Evolutionary conservation across 345 rosid species (phyloP).

Genomic region (Ceriops tagal): DNA sequence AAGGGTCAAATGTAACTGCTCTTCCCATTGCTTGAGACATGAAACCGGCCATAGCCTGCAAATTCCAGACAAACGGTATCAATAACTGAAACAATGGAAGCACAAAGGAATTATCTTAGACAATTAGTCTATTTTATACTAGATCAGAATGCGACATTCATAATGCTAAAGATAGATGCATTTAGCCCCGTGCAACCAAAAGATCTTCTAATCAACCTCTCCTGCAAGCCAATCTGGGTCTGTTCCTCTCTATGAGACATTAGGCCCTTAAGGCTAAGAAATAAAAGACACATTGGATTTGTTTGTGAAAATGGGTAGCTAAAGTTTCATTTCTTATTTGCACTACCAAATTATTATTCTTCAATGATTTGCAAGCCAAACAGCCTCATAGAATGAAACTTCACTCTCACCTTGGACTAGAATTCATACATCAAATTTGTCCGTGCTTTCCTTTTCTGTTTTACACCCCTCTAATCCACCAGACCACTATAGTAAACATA

Average conservation of each 20-base stretch:
- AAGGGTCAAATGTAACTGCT: constrained; percentile 58
- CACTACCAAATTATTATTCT: no score
- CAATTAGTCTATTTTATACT: background rate
- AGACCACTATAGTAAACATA: background rate
- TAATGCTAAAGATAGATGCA: background rate
- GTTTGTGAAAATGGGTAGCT: no score
- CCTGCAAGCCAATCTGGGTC: no score
- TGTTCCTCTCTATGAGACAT: no score
- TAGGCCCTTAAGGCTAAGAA: no score
- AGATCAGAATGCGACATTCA: background rate
- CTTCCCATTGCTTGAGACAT: constrained; percentile 62
- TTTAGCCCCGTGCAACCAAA: no score
- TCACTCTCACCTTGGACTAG: background rate
- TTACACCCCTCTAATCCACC: background rate
- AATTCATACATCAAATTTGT: background rate
- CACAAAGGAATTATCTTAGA: background rate
- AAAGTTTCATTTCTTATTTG: no score
- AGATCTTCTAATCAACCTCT: no score
- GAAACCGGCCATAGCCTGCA: constrained; percentile 82
- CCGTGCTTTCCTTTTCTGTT: background rate
- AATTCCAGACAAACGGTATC: constrained; percentile 3
- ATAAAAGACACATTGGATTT: no score
- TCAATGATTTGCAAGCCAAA: background rate
- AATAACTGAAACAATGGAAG: constrained; percentile 3
- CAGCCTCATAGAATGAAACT: background rate